Percentiles rank a stretch among this genome's conserved stretches.
Conservation (phyloP, 129 eudicot genomes). For the Centaurea solstitialis region DNA sequence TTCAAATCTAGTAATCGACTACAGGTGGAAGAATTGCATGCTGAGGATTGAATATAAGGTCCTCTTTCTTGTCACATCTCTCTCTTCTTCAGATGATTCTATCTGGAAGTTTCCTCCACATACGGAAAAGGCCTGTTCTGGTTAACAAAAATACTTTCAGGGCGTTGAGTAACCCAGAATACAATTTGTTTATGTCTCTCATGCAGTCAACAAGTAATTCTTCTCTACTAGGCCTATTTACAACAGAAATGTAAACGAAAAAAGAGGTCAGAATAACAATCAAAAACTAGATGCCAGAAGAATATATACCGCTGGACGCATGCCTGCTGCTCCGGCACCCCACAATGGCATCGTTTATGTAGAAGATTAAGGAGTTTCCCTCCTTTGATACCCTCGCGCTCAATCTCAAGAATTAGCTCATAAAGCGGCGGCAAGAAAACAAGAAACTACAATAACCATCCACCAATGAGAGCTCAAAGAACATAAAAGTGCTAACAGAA, state of each 20-base stretch:
- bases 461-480: constrained; percentile 25
- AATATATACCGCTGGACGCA: constrained; percentile 75
- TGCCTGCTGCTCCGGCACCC: constrained; percentile 92
- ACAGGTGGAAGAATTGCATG: background rate
- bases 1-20: background rate
- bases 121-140: background rate
- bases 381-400: constrained; percentile 71
- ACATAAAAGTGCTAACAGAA: background rate
- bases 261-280: background rate
- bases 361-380: constrained; percentile 87
- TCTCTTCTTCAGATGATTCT: background rate
- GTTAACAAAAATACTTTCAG: background rate
- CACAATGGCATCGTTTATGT: constrained; percentile 88
- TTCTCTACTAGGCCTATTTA: background rate
- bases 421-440: constrained; percentile 85
- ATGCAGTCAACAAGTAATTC: background rate
- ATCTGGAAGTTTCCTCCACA: background rate
- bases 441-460: constrained; percentile 59
- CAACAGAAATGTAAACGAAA: background rate
- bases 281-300: constrained; percentile 9
- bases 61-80: background rate
- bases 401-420: constrained; percentile 86
- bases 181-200: background rate
- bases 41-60: background rate
- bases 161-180: background rate